Conservation (phyloP, 2,329 filamentous ascomycete species). For the Helotiales sp. region DNA sequence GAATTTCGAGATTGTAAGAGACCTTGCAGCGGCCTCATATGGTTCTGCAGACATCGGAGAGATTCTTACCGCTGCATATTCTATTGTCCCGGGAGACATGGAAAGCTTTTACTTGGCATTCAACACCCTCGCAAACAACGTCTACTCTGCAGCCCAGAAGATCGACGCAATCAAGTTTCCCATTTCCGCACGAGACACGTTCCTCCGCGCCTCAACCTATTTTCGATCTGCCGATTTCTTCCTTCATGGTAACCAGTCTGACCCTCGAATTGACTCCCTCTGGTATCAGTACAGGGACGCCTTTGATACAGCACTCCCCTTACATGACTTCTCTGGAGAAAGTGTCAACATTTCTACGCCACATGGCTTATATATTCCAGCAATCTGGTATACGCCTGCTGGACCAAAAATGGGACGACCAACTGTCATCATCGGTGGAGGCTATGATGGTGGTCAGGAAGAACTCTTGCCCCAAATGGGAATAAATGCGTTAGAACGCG, state of each 20-base stretch:
- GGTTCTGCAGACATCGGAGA: conserved; percentile 5
- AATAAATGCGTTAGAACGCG: conserved; percentile 38
- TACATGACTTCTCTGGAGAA: background rate
- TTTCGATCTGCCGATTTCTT: conserved; percentile 15
- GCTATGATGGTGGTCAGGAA: conserved; percentile 46
- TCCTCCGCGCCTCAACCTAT: conserved; percentile 11
- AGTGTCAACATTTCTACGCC: background rate
- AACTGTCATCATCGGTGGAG: conserved; percentile 43
- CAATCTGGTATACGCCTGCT: background rate
- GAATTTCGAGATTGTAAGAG: conserved; percentile 8
- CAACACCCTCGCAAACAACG: background rate
- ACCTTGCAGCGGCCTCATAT: background rate
- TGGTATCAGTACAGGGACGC: conserved; percentile 3
- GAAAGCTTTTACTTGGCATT: conserved; percentile 5
- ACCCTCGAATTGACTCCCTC: conserved; percentile 6
- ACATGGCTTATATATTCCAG: background rate
- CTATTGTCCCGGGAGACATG: conserved; percentile 4
- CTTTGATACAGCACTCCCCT: conserved; percentile 6
- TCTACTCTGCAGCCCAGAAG: background rate
- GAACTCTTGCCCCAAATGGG: conserved; percentile 43
- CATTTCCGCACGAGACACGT: conserved; percentile 9
- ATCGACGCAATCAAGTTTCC: conserved; percentile 1
- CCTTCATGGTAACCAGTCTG: conserved; percentile 6
- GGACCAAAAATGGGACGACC: conserved; percentile 30
- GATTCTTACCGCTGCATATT: conserved; percentile 4